These are phyloP conservation scores for Penicillium palitans DNA, from an alignment of 2,329 filamentous ascomycete genomes.

Conservation along the genomic window DNA sequence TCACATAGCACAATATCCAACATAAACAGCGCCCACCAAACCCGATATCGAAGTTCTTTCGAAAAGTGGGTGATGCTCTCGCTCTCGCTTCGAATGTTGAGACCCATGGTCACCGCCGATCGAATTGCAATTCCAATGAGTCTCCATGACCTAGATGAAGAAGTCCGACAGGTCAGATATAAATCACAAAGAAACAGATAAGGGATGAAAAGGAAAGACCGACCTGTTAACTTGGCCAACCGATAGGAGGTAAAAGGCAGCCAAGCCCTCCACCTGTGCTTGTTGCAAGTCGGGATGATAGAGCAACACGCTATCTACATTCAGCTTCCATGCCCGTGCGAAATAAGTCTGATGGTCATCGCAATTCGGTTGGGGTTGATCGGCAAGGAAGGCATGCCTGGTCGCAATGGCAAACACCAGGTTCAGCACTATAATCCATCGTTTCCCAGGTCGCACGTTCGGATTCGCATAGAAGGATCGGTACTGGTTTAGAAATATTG, in stretches of 20 bases:
- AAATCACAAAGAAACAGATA: not conserved
- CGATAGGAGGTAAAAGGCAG: constrained; percentile 44
- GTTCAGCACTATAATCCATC: constrained; percentile 47
- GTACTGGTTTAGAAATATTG: constrained; percentile 43
- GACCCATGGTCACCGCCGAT: constrained; percentile 43
- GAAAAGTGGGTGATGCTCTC: constrained; percentile 36
- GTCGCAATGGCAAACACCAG: constrained; percentile 48
- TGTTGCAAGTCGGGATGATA: constrained; percentile 47
- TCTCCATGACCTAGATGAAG: constrained; percentile 42
- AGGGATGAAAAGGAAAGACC: not conserved
- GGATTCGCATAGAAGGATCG: constrained; percentile 37
- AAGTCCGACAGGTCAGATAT: not conserved
- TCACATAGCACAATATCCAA: constrained; percentile 44
- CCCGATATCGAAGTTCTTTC: constrained; percentile 45
- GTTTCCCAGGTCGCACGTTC: constrained; percentile 37
- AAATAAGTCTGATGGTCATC: constrained; percentile 46
- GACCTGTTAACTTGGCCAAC: constrained; percentile 47
- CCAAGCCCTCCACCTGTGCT: constrained; percentile 45
- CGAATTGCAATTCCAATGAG: constrained; percentile 44
- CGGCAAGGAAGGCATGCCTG: constrained; percentile 36
- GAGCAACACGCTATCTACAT: constrained; percentile 38
- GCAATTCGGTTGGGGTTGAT: constrained; percentile 28
- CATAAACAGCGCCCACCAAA: constrained; percentile 48
- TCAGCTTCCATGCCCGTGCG: constrained; percentile 44
- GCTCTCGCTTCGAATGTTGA: constrained; percentile 47